Percentiles rank a stretch among this genome's conserved stretches.
These are phyloP conservation scores for Leishmania turanica DNA, from an alignment of 208 protist genomes.

Conservation along the genomic window DNA sequence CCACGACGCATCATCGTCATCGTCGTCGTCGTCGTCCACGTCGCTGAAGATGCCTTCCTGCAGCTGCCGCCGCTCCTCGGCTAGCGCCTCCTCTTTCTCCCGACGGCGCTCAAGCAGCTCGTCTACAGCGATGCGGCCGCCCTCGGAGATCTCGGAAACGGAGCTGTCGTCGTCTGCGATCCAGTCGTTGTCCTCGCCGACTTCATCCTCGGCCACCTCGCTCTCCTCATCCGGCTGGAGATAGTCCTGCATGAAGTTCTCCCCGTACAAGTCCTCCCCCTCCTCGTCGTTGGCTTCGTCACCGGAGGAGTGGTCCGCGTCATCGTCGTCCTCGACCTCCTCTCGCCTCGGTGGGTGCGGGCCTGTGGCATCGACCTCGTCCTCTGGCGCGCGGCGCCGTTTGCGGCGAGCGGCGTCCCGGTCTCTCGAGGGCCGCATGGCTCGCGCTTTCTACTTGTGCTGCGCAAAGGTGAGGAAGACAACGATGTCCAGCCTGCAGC, in stretches of 20 bases:
- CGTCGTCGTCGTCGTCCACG: constrained; percentile 58
- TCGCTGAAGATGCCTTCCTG: constrained; percentile 90
- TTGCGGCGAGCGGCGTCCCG: constrained; percentile 18
- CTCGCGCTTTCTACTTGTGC: not conserved
- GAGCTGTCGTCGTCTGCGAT: constrained; percentile 74
- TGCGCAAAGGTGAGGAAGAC: not conserved
- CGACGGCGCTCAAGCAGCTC: constrained; percentile 75
- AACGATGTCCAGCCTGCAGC: not conserved
- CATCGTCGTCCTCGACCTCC: constrained; percentile 19
- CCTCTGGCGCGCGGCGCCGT: constrained; percentile 15
- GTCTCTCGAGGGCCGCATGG: constrained; percentile 11
- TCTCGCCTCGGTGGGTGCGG: not conserved
- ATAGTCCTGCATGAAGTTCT: constrained; percentile 91
- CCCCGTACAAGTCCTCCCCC: constrained; percentile 90
- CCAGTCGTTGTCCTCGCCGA: constrained; percentile 60
- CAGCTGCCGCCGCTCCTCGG: constrained; percentile 67
- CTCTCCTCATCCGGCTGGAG: constrained; percentile 81
- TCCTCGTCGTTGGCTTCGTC: constrained; percentile 51
- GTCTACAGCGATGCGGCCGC: constrained; percentile 71
- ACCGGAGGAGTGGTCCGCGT: constrained; percentile 30
- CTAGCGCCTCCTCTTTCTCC: constrained; percentile 58
- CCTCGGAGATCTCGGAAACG: constrained; percentile 80
- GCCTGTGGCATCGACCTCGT: not conserved
- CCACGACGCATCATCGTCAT: constrained; percentile 19
- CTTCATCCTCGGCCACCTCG: constrained; percentile 70